phyloP scores from a whole-genome alignment of 225 moss, liverwort and hornwort species.

The Ulota crispa region DNA sequence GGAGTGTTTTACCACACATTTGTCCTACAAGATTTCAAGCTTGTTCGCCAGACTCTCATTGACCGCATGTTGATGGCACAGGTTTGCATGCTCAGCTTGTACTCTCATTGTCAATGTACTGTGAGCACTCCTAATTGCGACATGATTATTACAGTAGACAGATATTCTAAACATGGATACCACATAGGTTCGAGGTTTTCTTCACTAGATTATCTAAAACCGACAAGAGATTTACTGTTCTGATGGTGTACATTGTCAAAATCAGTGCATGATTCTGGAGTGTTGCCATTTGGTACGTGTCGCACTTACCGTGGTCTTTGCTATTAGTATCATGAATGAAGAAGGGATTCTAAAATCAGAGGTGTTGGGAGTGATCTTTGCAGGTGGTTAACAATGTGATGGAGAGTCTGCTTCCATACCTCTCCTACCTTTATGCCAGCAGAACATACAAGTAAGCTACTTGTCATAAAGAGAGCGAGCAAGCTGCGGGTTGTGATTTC shows the following conservation, averaged over 20 bases:
- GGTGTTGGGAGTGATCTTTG: constrained; percentile 11
- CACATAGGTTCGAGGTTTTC: too few species aligned
- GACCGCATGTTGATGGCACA: constrained; percentile 78
- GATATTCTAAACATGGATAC: too few species aligned
- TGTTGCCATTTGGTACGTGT: neutral
- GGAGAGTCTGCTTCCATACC: constrained; percentile 83
- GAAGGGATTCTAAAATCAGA: neutral
- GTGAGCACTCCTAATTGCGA: neutral
- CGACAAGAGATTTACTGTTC: neutral
- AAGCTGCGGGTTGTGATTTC: neutral
- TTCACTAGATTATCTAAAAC: neutral
- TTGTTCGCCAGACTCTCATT: constrained; percentile 70
- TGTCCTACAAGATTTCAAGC: constrained; percentile 74
- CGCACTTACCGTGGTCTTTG: neutral
- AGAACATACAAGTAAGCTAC: constrained; percentile 66
- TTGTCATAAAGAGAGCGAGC: neutral
- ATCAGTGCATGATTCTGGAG: neutral
- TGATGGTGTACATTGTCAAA: neutral
- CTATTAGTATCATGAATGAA: neutral
- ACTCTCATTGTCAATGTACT: neutral
- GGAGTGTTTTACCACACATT: constrained; percentile 90
- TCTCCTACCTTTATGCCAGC: constrained; percentile 69
- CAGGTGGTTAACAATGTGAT: constrained; percentile 93
- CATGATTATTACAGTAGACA: neutral
- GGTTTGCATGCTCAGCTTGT: constrained; percentile 39